Evolutionary conservation across 108 stramenopile species (phyloP).

Genomic region (Fragilariopsis cylindrus): DNA sequence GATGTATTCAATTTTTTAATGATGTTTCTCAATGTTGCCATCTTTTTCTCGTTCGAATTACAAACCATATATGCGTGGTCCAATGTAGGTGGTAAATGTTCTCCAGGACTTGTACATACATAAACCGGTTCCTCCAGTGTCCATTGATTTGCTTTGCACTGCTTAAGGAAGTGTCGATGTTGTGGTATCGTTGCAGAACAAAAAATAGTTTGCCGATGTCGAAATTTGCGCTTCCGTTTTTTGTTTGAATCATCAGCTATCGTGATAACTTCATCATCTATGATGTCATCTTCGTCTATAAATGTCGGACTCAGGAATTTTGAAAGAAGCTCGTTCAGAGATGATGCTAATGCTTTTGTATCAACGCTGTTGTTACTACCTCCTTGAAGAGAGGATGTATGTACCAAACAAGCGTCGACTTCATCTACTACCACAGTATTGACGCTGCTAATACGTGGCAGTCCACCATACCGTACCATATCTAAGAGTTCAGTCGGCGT

Average conservation of each 20-base stretch:
- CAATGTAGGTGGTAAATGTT: constrained; percentile 77
- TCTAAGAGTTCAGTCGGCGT: constrained; percentile 77
- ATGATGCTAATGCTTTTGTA: constrained; percentile 34
- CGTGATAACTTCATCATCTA: constrained; percentile 31
- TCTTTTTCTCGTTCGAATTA: constrained; percentile 63
- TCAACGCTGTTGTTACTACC: neutral
- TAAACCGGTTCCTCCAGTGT: constrained; percentile 79
- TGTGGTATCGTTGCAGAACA: constrained; percentile 95
- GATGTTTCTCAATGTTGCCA: constrained; percentile 69
- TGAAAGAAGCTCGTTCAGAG: constrained; percentile 81
- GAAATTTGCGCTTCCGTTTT: constrained; percentile 23
- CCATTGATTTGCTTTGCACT: constrained; percentile 88
- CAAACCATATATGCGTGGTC: constrained; percentile 83
- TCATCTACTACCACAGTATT: constrained; percentile 91
- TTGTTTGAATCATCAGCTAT: constrained; percentile 18
- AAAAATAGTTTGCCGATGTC: constrained; percentile 86
- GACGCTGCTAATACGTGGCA: constrained; percentile 68
- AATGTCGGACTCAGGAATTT: constrained; percentile 79
- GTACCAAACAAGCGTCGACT: constrained; percentile 83
- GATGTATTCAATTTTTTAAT: constrained; percentile 52
- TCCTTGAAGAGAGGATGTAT: constrained; percentile 37
- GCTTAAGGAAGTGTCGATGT: constrained; percentile 87
- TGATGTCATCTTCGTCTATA: constrained; percentile 39
- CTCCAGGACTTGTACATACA: constrained; percentile 80
- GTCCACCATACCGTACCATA: constrained; percentile 78